Evolutionary conservation across 129 eudicot species (phyloP), one percentile per base, ranked within the genome.

Genomic region (Centrapalus pauciflorus): DNA sequence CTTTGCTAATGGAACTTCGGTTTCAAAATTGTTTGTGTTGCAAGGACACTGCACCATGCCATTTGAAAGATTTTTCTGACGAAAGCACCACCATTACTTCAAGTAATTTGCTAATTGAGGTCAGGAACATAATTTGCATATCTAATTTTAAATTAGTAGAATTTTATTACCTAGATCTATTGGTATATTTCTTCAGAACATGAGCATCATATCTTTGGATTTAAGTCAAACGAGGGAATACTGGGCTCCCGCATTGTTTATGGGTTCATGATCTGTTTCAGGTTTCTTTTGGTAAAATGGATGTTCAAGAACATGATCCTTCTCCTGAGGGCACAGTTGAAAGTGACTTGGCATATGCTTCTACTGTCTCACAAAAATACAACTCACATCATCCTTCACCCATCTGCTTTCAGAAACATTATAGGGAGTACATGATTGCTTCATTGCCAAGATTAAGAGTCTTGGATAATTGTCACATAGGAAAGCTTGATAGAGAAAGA

Each of bases 1-100:
- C 84, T 66, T 83, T 85, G 0, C 72, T 87, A 52, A 63, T 62
- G 16, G 81, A 87, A 74, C 77, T 87, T 0, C 80, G 89, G 33
- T 87, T 87, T 76, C 95, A 87, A 61, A 87, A 78, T 52, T 87
- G 89, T 33, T 45, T 78, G 55, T 83, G 84, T 57, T 78, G 89
- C 68, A 73, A 80, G 34, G 95, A 83, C 72, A 83, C 89, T 45
- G 40, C 79, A 6, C 77, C 95, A 52, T 83, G 83, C 40, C 81
- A 70, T 70, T 63, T 70, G 40, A 77, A 77, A 64, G 73, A 66
- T 13, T 11, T 50, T 19, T 66, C 61, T 3, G 72, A 55, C 14
- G 45, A 41, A 21, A 55, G 65, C 40, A 23, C 72, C 37, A 38
- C 55, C 27, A 73, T 28, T 38, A 6, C 55, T 73, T 73, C 71